Percentiles rank a stretch among this genome's conserved stretches.
These are phyloP conservation scores for Saitozyma sp. DNA, from an alignment of 768 basidiomycete genomes.

Conservation along the genomic window DNA sequence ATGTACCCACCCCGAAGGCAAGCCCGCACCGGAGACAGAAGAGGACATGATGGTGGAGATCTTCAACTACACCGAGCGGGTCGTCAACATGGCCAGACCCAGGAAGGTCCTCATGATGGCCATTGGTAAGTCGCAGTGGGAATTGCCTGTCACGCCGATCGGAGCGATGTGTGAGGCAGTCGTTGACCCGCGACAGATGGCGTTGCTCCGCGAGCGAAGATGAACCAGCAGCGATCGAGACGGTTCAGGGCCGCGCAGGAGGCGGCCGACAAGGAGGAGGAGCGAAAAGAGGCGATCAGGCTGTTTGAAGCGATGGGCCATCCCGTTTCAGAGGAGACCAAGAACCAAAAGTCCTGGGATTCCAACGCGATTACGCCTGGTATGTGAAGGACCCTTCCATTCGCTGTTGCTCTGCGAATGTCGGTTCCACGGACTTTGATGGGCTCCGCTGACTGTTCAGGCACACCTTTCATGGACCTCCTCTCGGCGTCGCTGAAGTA, in stretches of 20 bases:
- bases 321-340: slow-evolving; percentile 69
- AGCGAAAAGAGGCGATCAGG: slow-evolving; percentile 74
- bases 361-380: slow-evolving; percentile 98
- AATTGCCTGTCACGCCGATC: slow-evolving; percentile 12
- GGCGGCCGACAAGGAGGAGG: slow-evolving; percentile 88
- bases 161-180: neutral
- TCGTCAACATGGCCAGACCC: slow-evolving; percentile 95
- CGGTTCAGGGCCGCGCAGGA: slow-evolving; percentile 95
- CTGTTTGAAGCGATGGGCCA: slow-evolving; percentile 99
- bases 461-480: slow-evolving; percentile 94
- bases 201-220: slow-evolving; percentile 96
- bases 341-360: slow-evolving; percentile 86
- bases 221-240: slow-evolving; percentile 98
- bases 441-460: slow-evolving; percentile 16
- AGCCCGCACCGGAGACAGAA: slow-evolving; percentile 96
- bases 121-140: slow-evolving; percentile 65
- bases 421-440: neutral
- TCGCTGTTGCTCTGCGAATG: neutral
- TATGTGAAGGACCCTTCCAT: slow-evolving; percentile 1
- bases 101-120: slow-evolving; percentile 97
- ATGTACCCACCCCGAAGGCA: slow-evolving; percentile 96
- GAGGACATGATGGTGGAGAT: slow-evolving; percentile 99
- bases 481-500: slow-evolving; percentile 84
- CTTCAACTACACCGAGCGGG: slow-evolving; percentile 93
- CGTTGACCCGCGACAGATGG: slow-evolving; percentile 63